Conservation (phyloP, 2,329 filamentous ascomycete species). For the Alternaria longipes region DNA sequence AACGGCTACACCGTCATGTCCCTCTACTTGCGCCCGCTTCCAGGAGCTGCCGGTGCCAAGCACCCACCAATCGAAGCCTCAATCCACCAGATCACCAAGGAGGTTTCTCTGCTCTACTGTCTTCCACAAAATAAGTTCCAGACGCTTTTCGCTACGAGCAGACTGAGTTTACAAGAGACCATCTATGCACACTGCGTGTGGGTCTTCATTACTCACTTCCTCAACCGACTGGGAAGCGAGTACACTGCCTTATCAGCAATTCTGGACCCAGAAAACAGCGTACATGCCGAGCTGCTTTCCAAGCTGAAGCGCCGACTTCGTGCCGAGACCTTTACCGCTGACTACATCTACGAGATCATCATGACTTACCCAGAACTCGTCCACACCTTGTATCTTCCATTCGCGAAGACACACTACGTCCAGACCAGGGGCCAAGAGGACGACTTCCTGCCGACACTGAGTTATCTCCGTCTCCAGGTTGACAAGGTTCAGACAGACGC, state of each 20-base stretch:
- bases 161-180: conserved; percentile 92
- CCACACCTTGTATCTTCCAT: conserved; percentile 86
- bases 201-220: conserved; percentile 97
- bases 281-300: conserved; percentile 84
- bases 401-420: conserved; percentile 85
- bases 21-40: conserved; percentile 82
- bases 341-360: conserved; percentile 98
- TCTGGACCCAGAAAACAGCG: conserved; percentile 80
- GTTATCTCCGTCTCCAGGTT: conserved; percentile 71
- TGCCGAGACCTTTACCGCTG: conserved; percentile 95
- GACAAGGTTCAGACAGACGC: conserved; percentile 64
- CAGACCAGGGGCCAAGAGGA: conserved; percentile 71
- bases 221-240: conserved; percentile 92
- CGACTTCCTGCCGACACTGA: conserved; percentile 75
- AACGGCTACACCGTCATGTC: conserved; percentile 98
- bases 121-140: conserved; percentile 98
- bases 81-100: conserved; percentile 99
- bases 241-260: conserved; percentile 87
- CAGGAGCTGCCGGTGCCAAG: conserved; percentile 56
- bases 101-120: conserved; percentile 95
- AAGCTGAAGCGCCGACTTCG: conserved; percentile 96
- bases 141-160: conserved; percentile 82
- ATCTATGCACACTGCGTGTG: conserved; percentile 97
- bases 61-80: conserved; percentile 88
- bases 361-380: conserved; percentile 87